phyloP scores from a whole-genome alignment of 805 yeast species.

The Starmerella vaccinii region DNA sequence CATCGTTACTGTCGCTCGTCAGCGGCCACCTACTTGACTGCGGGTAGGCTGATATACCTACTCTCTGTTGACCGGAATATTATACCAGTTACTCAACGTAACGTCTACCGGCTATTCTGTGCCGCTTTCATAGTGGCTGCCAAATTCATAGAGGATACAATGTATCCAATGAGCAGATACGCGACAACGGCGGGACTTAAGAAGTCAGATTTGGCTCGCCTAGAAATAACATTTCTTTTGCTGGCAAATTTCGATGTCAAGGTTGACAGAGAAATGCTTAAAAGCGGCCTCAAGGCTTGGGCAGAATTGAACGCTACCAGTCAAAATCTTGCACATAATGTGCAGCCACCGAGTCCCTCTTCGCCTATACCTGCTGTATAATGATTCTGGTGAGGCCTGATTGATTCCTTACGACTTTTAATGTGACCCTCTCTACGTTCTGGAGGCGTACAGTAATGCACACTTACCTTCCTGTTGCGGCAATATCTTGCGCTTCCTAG shows the following conservation, averaged over 20 bases:
- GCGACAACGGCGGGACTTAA: conserved; percentile 42
- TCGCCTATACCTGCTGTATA: not conserved
- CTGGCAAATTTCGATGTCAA: conserved; percentile 42
- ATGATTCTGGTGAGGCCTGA: no score
- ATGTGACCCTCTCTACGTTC: no score
- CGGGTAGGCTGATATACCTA: conserved; percentile 31
- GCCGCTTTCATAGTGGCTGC: conserved; percentile 40
- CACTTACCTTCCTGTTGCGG: no score
- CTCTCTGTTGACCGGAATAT: conserved; percentile 28
- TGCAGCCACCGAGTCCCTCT: not conserved
- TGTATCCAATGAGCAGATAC: conserved; percentile 38
- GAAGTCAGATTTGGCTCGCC: conserved; percentile 36
- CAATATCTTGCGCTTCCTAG: no score
- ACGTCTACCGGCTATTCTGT: conserved; percentile 38
- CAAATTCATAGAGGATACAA: conserved; percentile 40
- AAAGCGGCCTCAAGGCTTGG: conserved; percentile 8
- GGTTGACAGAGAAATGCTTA: conserved; percentile 30
- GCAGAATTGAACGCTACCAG: conserved; percentile 2
- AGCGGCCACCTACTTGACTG: conserved; percentile 33
- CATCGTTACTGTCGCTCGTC: conserved; percentile 35
- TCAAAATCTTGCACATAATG: not conserved
- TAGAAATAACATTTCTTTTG: conserved; percentile 45
- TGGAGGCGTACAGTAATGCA: no score
- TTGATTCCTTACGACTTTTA: no score
- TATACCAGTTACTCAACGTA: conserved; percentile 31